These are phyloP conservation scores for Diaporthe nobilis DNA, from an alignment of 2,329 filamentous ascomycete genomes.

Conservation along the genomic window DNA sequence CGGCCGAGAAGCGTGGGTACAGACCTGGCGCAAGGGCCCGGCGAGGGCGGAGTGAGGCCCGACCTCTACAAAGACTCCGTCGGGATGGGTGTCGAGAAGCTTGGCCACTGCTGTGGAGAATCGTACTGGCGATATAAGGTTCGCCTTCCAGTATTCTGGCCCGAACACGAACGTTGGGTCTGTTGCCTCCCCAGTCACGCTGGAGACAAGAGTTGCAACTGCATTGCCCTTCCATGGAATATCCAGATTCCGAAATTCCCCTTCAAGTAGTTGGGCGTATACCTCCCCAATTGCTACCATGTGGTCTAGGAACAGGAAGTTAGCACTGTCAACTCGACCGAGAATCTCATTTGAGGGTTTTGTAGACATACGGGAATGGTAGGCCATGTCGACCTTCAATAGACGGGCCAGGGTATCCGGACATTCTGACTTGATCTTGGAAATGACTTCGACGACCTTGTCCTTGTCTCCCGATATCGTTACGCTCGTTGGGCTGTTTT, in stretches of 20 bases:
- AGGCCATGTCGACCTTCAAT: background rate
- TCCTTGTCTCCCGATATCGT: constrained; percentile 38
- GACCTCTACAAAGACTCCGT: constrained; percentile 35
- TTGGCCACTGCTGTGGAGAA: background rate
- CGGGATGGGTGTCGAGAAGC: background rate
- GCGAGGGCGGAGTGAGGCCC: constrained; percentile 39
- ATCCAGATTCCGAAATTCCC: background rate
- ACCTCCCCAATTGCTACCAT: background rate
- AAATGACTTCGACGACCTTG: background rate
- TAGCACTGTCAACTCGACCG: background rate
- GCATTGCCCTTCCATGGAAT: background rate
- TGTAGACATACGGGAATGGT: background rate
- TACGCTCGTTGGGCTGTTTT: constrained; percentile 25
- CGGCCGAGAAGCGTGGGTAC: background rate
- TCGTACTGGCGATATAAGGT: background rate
- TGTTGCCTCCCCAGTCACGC: background rate
- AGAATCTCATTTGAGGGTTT: too few species aligned
- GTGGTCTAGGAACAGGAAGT: background rate
- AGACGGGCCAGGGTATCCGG: background rate
- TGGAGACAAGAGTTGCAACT: background rate
- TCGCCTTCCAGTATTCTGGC: background rate
- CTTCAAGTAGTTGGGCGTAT: background rate
- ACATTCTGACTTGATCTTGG: background rate
- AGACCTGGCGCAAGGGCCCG: constrained; percentile 38
- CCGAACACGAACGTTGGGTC: background rate